Evolutionary conservation across 768 basidiomycete species (phyloP), one percentile per base, ranked within the genome.

Genomic region (Kwoniella dendrophila): DNA sequence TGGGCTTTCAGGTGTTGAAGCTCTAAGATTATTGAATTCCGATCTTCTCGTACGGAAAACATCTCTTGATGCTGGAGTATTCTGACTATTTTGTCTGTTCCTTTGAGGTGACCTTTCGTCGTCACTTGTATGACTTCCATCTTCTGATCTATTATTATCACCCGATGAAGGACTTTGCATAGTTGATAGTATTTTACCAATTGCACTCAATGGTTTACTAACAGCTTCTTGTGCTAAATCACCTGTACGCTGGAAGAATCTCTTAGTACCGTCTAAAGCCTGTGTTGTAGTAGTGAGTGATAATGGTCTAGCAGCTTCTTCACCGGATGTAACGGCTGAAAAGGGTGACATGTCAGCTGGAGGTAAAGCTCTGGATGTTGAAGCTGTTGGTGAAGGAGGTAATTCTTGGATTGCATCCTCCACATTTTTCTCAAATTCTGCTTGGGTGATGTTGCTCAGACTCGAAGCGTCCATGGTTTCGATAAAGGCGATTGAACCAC

Each of bases 381-480:
- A 90, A 81, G 78, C 90, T 86, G 69, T 83, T 79, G 82, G 96
- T 88, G 83, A 97, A 90, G 30, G 86, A 80, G 60, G 92, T 29
- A 87, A 79, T 8, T 82, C 79, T 61, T 83, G 83, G 24, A 87
- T 86, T 1, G 85, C 86, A 4, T 77, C 67, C 70, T 87, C 86
- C n/a, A 87, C 86, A 62, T 87, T 86, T 22, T 82, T 83, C 56
- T 98, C 96, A 62, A 99, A 99, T 65, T 97, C 92, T 44, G 89
- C 88, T 76, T 92, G 90, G 0, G 90, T 86, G 64, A 98, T 97
- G 69, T 90, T 88, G n/a, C 92, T 95, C 43, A 99, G 81, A 7
- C 90, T 90, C 0, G 92, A 88, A 61, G 94, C 90, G 76, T 98
- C 96, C 91, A 99, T 93, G 0, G 92, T 90, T 80, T 99, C 96